phyloP scores from a whole-genome alignment of 805 yeast genomes.

The Candida krabiensis region DNA sequence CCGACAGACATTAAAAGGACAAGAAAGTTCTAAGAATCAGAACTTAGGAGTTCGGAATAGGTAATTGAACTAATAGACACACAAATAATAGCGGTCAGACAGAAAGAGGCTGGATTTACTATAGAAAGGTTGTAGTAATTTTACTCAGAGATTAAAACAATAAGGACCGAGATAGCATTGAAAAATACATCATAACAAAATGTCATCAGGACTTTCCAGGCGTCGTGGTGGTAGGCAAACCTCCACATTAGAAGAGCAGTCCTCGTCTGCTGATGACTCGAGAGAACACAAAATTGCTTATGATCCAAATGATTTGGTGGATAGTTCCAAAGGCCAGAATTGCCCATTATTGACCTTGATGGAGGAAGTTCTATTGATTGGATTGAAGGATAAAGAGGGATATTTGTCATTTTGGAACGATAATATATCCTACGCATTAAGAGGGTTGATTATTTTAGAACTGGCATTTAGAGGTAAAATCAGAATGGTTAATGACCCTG shows the following conservation, averaged over 20 bases:
- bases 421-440: constrained; percentile 90
- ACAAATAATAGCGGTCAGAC: too few species aligned
- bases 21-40: too few species aligned
- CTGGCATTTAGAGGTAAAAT: constrained; percentile 89
- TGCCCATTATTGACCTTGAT: constrained; percentile 82
- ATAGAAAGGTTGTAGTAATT: too few species aligned
- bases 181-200: too few species aligned
- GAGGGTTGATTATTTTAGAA: constrained; percentile 92
- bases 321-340: constrained; percentile 36
- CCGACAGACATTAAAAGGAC: too few species aligned
- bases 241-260: constrained; percentile 21
- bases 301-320: constrained; percentile 69
- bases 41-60: too few species aligned
- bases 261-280: constrained; percentile 13
- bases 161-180: too few species aligned
- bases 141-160: too few species aligned
- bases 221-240: constrained; percentile 56
- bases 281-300: constrained; percentile 65
- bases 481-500: constrained; percentile 87
- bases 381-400: constrained; percentile 94
- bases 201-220: constrained; percentile 65
- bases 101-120: too few species aligned
- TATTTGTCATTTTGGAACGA: constrained; percentile 98
- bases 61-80: too few species aligned
- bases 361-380: constrained; percentile 95